A percentile compares a stretch with the other conserved stretches of the same genome.
phyloP scores from a whole-genome alignment of 1,139 yeast species.

The Candida sojae region DNA sequence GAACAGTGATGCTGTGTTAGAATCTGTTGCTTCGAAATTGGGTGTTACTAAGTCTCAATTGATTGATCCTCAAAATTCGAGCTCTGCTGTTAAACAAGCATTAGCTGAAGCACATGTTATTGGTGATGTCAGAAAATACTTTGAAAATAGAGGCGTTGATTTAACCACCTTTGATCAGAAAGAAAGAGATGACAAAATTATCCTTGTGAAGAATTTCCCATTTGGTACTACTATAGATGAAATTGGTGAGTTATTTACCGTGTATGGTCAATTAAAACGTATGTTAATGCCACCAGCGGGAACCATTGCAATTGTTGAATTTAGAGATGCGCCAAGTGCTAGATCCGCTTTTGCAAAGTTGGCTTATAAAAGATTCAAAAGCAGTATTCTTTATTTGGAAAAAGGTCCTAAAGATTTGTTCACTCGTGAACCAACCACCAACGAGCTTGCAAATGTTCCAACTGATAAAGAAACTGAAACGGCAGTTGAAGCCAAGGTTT shows the following conservation, averaged over 20 bases:
- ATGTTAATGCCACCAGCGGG: conserved; percentile 96
- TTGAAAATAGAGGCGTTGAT: conserved; percentile 85
- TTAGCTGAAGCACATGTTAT: conserved; percentile 96
- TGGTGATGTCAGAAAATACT: conserved; percentile 85
- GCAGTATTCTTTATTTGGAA: conserved; percentile 83
- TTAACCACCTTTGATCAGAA: conserved; percentile 67
- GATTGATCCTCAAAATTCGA: conserved; percentile 83
- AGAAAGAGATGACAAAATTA: conserved; percentile 79
- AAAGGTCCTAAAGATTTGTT: conserved; percentile 90
- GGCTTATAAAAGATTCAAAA: conserved; percentile 84
- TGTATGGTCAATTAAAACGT: conserved; percentile 78
- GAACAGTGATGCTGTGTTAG: conserved; percentile 90
- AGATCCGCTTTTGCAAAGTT: conserved; percentile 87
- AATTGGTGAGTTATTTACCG: conserved; percentile 75
- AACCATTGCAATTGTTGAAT: conserved; percentile 94
- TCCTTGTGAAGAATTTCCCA: conserved; percentile 87
- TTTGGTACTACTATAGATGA: conserved; percentile 82
- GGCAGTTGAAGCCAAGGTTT: conserved; percentile 34
- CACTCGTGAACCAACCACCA: conserved; percentile 52
- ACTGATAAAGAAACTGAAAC: conserved; percentile 19
- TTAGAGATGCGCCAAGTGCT: conserved; percentile 79
- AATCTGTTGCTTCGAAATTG: conserved; percentile 81
- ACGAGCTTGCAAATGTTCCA: conserved; percentile 26
- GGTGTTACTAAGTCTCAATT: conserved; percentile 83
- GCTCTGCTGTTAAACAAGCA: conserved; percentile 95